Conservation (phyloP, 2,329 filamentous ascomycete species). For the Aspergillus sp. region DNA sequence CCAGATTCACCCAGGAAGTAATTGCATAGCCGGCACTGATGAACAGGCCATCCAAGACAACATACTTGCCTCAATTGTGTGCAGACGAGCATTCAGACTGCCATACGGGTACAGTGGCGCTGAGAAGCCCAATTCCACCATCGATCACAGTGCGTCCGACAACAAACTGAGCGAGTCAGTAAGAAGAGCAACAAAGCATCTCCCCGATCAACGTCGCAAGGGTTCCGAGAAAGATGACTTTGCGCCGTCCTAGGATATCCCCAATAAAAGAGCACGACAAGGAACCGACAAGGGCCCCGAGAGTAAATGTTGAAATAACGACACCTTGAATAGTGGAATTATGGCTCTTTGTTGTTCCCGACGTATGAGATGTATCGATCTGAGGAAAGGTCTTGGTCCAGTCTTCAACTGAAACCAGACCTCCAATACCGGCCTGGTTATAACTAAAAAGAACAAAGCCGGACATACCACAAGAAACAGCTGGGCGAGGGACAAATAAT, state of each 20-base stretch:
- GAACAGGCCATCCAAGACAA: constrained; percentile 7
- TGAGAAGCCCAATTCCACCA: constrained; percentile 40
- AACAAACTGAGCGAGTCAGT: constrained; percentile 42
- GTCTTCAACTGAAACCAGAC: constrained; percentile 37
- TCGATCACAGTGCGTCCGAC: constrained; percentile 43
- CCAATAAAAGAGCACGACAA: constrained; percentile 28
- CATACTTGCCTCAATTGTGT: constrained; percentile 6
- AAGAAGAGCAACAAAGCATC: constrained; percentile 42
- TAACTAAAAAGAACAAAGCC: constrained; percentile 47
- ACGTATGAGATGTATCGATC: constrained; percentile 45
- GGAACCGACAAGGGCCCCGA: constrained; percentile 42
- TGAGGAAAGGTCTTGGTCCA: constrained; percentile 29
- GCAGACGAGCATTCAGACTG: constrained; percentile 20
- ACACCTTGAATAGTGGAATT: constrained; percentile 41
- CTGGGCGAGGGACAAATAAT: too few relatives aligned
- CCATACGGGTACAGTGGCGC: constrained; percentile 43
- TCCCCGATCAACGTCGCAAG: constrained; percentile 39
- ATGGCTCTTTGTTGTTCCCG: constrained; percentile 37
- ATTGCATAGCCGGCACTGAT: constrained; percentile 3
- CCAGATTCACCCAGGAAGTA: constrained; percentile 6
- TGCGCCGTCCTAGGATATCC: constrained; percentile 42
- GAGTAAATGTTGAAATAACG: not conserved
- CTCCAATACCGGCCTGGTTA: constrained; percentile 49
- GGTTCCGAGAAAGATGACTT: constrained; percentile 40
- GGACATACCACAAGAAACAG: constrained; percentile 15